Evolutionary conservation across 805 yeast genomes (phyloP).

Genomic region (Ogataea thermomethanolica): DNA sequence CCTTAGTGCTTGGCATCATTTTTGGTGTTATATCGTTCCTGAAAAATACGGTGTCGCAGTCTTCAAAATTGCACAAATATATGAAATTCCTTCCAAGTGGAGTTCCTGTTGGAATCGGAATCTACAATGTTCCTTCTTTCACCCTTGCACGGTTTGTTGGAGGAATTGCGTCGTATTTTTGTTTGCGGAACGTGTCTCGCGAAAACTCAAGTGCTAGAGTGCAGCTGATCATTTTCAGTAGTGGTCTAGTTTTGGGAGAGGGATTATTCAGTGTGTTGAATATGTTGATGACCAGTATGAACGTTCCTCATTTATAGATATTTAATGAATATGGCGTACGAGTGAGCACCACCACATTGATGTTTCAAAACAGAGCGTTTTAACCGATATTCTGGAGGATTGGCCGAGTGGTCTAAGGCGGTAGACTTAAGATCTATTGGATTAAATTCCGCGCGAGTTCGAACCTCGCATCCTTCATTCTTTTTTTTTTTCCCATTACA

Average conservation of each 20-base stretch:
- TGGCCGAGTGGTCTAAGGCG: conserved; percentile 39
- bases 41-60: conserved; percentile 48
- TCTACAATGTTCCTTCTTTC: conserved; percentile 89
- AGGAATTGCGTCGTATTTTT: conserved; percentile 62
- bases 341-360: not conserved
- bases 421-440: conserved; percentile 37
- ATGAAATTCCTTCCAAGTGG: conserved; percentile 79
- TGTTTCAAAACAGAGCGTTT: no score
- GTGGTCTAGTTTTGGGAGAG: conserved; percentile 92
- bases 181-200: conserved; percentile 41
- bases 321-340: no score
- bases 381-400: conserved; percentile 27
- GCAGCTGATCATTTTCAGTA: conserved; percentile 78
- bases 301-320: conserved; percentile 53
- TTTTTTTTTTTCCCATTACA: not conserved
- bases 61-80: conserved; percentile 30
- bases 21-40: conserved; percentile 69
- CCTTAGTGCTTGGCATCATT: conserved; percentile 57
- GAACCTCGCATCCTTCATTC: conserved; percentile 37
- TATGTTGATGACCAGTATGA: conserved; percentile 70
- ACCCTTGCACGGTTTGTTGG: conserved; percentile 92
- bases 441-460: conserved; percentile 37
- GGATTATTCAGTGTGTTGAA: conserved; percentile 83
- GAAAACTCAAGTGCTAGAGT: conserved; percentile 44
- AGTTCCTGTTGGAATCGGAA: conserved; percentile 96